Percentiles rank a stretch among this genome's conserved stretches.
Conservation (phyloP, 352 stramenopile genomes). For the Lagenidium sp. region DNA sequence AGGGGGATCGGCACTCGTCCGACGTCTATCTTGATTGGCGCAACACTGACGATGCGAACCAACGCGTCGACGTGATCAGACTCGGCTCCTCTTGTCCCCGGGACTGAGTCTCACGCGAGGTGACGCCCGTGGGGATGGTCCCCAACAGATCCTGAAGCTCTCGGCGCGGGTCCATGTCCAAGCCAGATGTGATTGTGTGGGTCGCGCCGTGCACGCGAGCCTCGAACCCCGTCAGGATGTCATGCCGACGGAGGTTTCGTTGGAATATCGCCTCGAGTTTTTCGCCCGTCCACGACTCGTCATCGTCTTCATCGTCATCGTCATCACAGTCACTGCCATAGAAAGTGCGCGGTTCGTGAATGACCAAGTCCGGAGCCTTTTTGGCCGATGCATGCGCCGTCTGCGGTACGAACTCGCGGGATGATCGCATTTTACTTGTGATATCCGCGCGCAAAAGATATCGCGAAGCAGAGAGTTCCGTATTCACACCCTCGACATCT, state of each 20-base stretch:
- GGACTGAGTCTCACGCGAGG: neutral
- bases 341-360: neutral
- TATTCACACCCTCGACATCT: too few species aligned
- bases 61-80: slow-evolving; percentile 37
- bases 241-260: slow-evolving; percentile 45
- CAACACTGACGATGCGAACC: slow-evolving; percentile 22
- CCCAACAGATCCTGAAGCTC: slow-evolving; percentile 28
- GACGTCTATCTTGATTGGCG: too few species aligned
- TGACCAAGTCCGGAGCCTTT: too few species aligned
- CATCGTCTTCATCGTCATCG: slow-evolving; percentile 6
- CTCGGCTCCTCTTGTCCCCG: slow-evolving; percentile 12
- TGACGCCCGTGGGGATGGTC: slow-evolving; percentile 9
- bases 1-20: too few species aligned
- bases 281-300: slow-evolving; percentile 25
- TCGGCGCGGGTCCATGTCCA: slow-evolving; percentile 7
- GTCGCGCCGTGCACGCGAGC: too few species aligned
- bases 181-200: too few species aligned
- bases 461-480: too few species aligned
- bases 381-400: slow-evolving; percentile 4
- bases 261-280: slow-evolving; percentile 52
- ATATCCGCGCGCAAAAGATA: too few species aligned
- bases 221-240: slow-evolving; percentile 49
- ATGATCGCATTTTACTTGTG: too few species aligned
- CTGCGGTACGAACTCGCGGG: too few species aligned
- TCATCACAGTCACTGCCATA: neutral